Conservation (phyloP, 306 rosid genomes). For the Prunus mongolica region DNA sequence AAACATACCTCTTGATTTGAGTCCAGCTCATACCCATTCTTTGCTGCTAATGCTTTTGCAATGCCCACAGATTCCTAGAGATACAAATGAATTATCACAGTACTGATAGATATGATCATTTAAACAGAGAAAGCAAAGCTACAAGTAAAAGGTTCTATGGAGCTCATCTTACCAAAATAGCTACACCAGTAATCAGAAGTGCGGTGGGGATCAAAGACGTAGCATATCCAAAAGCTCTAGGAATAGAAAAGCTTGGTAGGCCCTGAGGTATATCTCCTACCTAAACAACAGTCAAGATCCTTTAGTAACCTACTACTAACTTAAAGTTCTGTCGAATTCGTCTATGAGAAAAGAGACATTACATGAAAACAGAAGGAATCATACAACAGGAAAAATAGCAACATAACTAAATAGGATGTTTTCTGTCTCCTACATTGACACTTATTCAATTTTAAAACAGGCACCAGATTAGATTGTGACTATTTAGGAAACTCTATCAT, state of each 20-base stretch:
- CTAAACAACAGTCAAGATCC: constrained; percentile 38
- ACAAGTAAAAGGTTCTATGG: constrained; percentile 11
- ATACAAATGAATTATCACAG: constrained; percentile 18
- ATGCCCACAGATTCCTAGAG: constrained; percentile 95
- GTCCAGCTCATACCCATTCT: constrained; percentile 95
- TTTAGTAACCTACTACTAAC: constrained; percentile 16
- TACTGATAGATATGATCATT: constrained; percentile 8
- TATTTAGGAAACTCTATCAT: constrained; percentile 4
- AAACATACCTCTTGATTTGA: constrained; percentile 94
- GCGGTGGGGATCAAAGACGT: constrained; percentile 89
- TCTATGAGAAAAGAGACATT: constrained; percentile 18
- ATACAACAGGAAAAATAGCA: constrained; percentile 5
- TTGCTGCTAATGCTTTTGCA: constrained; percentile 97
- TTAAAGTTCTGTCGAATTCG: neutral
- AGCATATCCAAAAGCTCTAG: constrained; percentile 64
- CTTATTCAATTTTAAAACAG: neutral
- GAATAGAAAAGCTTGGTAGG: constrained; percentile 81
- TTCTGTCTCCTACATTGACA: neutral
- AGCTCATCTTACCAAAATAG: constrained; percentile 73
- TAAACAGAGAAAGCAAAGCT: constrained; percentile 1
- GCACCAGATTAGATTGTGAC: neutral
- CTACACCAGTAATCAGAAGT: constrained; percentile 88
- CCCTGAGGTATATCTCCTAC: constrained; percentile 97
- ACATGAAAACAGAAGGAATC: constrained; percentile 15
- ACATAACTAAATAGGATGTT: neutral